Conservation (phyloP, 345 rosid species). For the thale cress (Arabidopsis thaliana) region TAIR10.1 NC_003071.7:15126501-15127000, state of each 20-base stretch:
- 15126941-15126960: neutral
- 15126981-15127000: neutral
- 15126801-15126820: neutral
- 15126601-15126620: constrained; percentile 19
- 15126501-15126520: neutral
- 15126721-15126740: neutral
- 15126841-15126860: no score
- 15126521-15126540: neutral
- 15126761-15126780: neutral
- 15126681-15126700: neutral
- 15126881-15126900: neutral
- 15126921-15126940: neutral
- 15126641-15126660: neutral
- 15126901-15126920: no score
- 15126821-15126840: no score
- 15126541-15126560: constrained; percentile 12
- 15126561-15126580: neutral
- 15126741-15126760: neutral
- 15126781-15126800: neutral
- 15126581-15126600: neutral
- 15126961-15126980: neutral
- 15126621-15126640: neutral
- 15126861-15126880: neutral
- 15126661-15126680: neutral
- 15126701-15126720: neutral